A percentile compares a stretch with the other conserved stretches of the same genome.
These are phyloP conservation scores for Picochlorum sp. DNA, from an alignment of 139 green algal genomes.

Conservation along the genomic window DNA sequence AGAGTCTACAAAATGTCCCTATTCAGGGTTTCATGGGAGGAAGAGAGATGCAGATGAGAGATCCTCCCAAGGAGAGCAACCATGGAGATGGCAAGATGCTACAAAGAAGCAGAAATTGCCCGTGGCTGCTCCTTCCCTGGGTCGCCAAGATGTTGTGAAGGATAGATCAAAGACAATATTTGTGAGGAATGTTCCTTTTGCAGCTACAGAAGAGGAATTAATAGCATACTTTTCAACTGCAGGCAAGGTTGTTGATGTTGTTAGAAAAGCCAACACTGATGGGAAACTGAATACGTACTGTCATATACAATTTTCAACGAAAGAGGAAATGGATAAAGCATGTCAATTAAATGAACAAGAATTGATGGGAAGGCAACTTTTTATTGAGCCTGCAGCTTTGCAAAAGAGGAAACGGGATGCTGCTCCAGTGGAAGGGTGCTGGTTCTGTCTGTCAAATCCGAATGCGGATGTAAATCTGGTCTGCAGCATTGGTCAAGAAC, in stretches of 20 bases:
- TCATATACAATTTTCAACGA: constrained; percentile 54
- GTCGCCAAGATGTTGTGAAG: constrained; percentile 39
- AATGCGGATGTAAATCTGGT: constrained; percentile 52
- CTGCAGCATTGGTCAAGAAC: constrained; percentile 56
- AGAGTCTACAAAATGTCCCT: constrained; percentile 46
- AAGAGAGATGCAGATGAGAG: constrained; percentile 4
- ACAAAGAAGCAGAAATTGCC: constrained; percentile 26
- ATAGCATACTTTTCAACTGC: constrained; percentile 53
- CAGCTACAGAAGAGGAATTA: constrained; percentile 55
- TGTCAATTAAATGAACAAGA: constrained; percentile 40
- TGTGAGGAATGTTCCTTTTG: constrained; percentile 66
- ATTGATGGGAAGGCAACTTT: constrained; percentile 50
- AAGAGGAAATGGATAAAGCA: constrained; percentile 38
- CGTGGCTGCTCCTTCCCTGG: constrained; percentile 22
- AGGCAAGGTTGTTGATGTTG: constrained; percentile 52
- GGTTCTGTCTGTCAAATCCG: constrained; percentile 74
- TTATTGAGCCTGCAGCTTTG: constrained; percentile 31
- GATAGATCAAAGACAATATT: constrained; percentile 58
- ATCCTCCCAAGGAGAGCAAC: constrained; percentile 4
- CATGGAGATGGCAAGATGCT: constrained; percentile 49
- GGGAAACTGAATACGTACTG: constrained; percentile 44
- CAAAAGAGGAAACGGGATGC: background rate
- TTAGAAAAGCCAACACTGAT: constrained; percentile 29
- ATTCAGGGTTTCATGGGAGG: constrained; percentile 9
- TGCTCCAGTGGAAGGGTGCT: constrained; percentile 65